Evolutionary conservation across 2,329 filamentous ascomycete species (phyloP), one percentile per base, ranked within the genome.

Genomic region (Mariannaea elegans): DNA sequence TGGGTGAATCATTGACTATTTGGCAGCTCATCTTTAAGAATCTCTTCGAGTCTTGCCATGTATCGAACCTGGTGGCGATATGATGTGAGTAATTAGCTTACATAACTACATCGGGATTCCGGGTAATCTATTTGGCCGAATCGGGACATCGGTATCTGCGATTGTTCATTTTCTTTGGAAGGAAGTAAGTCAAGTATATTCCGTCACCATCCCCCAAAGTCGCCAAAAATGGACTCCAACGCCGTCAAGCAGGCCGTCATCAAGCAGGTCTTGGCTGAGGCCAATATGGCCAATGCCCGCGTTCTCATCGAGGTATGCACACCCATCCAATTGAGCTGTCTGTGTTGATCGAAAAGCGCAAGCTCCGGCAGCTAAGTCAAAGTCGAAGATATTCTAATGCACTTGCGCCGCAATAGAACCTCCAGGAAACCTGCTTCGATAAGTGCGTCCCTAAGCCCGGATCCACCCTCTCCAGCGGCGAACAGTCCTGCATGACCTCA

Each of bases 391-490:
- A 47, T 24, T 51, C 63, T 65, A 57, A 67, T 44, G 45, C 36
- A 39, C 8, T 18, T 24, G 27, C 31, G 41, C 21, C 32, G 5
- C 32, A 12, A 54, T 60, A 93, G 89, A 93, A 91, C 86, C 84
- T 94, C 76, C 92, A 93, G 78, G 85, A 91, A 70, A 88, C 90
- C 78, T 94, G 91, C 81, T 94, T 93, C 80, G 86, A 91, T 45
- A 88, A 87, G 75, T 94, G 91, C 77, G 80, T 94, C 14, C 82
- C 90, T 48, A 88, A 89, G 72, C 89, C 91, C 53, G 88, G 90
- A 58, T 76, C 82, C 48, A 87, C 86, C 53, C 78, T 94, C 56
- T 89, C 88, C 48, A 85, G 83, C 76, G 77, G 84, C 77, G 91
- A 94, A 76, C 82, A 87, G 72, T 82, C 84, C 19, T 94, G 91